Evolutionary conservation across 768 basidiomycete species (phyloP).

Genomic region (Kwoniella botswanensis): DNA sequence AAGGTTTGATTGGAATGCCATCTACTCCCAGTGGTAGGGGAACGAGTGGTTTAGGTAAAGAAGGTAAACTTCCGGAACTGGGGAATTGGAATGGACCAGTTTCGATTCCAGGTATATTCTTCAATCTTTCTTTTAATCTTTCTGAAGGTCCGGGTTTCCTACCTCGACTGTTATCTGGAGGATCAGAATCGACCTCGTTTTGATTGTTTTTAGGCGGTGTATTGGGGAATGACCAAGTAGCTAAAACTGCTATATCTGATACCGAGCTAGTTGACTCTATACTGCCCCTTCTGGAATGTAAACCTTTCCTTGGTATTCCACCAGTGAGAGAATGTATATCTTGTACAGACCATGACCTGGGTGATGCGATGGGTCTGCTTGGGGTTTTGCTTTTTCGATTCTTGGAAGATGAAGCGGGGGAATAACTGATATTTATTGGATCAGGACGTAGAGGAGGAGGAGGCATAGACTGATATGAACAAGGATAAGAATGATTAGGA

Average conservation of each 20-base stretch:
- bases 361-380: constrained; percentile 1
- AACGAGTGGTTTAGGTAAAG: not conserved
- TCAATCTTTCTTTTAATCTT: constrained; percentile 20
- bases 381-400: not conserved
- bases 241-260: constrained; percentile 35
- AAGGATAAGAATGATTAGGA: not conserved
- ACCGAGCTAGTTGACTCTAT: constrained; percentile 22
- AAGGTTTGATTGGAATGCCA: constrained; percentile 5
- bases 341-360: constrained; percentile 25
- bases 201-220: not conserved
- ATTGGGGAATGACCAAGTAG: constrained; percentile 37
- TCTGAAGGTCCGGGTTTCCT: constrained; percentile 16
- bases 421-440: constrained; percentile 20
- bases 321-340: constrained; percentile 6
- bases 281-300: constrained; percentile 14
- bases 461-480: constrained; percentile 1
- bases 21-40: not conserved
- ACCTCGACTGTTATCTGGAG: not conserved
- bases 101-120: constrained; percentile 22
- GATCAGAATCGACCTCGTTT: not conserved
- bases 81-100: constrained; percentile 17
- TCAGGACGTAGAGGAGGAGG: constrained; percentile 4
- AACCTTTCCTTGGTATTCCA: not conserved
- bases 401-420: constrained; percentile 6
- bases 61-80: constrained; percentile 11